Percentiles rank a stretch among this genome's conserved stretches.
These are phyloP conservation scores for Acanthamoeba healyi DNA, from an alignment of 208 protist species.

Conservation along the genomic window DNA sequence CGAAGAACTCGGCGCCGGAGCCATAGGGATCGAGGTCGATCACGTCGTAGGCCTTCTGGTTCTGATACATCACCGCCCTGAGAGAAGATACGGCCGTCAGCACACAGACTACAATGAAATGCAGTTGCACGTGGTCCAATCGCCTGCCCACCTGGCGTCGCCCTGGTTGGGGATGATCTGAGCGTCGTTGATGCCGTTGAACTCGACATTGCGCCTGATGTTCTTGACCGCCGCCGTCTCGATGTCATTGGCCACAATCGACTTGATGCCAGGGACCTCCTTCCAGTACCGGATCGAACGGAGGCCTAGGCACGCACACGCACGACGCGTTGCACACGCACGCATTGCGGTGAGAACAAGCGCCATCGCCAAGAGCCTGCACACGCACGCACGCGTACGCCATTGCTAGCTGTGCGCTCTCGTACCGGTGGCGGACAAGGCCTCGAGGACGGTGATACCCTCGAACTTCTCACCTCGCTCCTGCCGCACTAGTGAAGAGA, in stretches of 20 bases:
- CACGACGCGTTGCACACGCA: too few relatives aligned
- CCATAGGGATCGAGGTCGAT: conserved; percentile 99
- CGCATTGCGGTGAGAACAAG: background rate
- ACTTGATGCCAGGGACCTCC: conserved; percentile 96
- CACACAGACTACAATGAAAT: background rate
- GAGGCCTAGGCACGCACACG: conserved; percentile 85
- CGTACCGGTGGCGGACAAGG: conserved; percentile 96
- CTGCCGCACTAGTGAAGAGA: conserved; percentile 30
- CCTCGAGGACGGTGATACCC: conserved; percentile 97
- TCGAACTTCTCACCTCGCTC: conserved; percentile 50
- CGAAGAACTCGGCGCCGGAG: conserved; percentile 97
- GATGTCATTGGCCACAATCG: conserved; percentile 99
- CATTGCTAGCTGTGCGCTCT: too few relatives aligned
- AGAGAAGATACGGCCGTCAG: conserved; percentile 1
- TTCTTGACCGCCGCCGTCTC: conserved; percentile 95
- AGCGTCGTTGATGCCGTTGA: conserved; percentile 94
- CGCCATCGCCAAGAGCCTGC: too few relatives aligned
- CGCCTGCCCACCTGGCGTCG: conserved; percentile 90
- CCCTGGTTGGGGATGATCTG: conserved; percentile 93
- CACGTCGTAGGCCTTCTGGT: conserved; percentile 95
- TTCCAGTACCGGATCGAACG: conserved; percentile 98
- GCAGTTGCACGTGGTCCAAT: conserved; percentile 20
- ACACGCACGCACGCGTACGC: too few relatives aligned
- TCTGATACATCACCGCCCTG: conserved; percentile 91
- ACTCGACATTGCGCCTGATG: conserved; percentile 96